A percentile compares a stretch with the other conserved stretches of the same genome.
Conservation (phyloP, 2,329 filamentous ascomycete genomes). For the Arthrobotrys conoides region DNA sequence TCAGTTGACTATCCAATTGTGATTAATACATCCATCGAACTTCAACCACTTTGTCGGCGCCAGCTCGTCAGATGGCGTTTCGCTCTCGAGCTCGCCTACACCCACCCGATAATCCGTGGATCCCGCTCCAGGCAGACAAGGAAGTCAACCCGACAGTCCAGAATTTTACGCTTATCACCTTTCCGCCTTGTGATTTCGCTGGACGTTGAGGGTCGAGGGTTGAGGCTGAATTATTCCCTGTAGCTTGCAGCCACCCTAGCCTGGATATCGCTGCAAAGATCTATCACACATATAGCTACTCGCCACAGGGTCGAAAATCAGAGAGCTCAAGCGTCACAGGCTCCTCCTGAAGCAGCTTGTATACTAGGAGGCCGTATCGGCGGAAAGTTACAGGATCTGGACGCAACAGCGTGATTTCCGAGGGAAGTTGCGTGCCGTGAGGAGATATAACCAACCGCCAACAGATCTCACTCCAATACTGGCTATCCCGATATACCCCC, state of each 20-base stretch:
- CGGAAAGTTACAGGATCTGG: conserved; percentile 5
- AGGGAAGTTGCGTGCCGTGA: conserved; percentile 24
- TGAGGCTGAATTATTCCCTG: conserved; percentile 48
- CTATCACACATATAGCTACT: conserved; percentile 25
- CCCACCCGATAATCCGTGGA: conserved; percentile 44
- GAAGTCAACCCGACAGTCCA: conserved; percentile 13
- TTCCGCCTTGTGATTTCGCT: conserved; percentile 3
- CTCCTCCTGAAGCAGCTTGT: conserved; percentile 19
- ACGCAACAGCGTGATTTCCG: conserved; percentile 24
- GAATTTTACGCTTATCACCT: conserved; percentile 21
- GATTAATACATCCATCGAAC: background rate
- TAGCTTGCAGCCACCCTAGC: conserved; percentile 38
- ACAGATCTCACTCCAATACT: conserved; percentile 18
- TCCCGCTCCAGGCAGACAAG: conserved; percentile 30
- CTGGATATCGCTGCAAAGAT: conserved; percentile 17
- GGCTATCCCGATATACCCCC: conserved; percentile 26
- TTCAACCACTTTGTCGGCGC: conserved; percentile 14
- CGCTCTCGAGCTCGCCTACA: conserved; percentile 32
- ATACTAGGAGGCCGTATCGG: conserved; percentile 15
- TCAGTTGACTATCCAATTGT: background rate
- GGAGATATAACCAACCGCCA: conserved; percentile 28
- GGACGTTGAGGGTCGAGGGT: conserved; percentile 23
- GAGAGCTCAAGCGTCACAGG: conserved; percentile 9
- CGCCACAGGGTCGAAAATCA: conserved; percentile 25
- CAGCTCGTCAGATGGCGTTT: conserved; percentile 29